These are phyloP conservation scores for Biscogniauxia sp. DNA, from an alignment of 2,329 filamentous ascomycete genomes.

Conservation along the genomic window DNA sequence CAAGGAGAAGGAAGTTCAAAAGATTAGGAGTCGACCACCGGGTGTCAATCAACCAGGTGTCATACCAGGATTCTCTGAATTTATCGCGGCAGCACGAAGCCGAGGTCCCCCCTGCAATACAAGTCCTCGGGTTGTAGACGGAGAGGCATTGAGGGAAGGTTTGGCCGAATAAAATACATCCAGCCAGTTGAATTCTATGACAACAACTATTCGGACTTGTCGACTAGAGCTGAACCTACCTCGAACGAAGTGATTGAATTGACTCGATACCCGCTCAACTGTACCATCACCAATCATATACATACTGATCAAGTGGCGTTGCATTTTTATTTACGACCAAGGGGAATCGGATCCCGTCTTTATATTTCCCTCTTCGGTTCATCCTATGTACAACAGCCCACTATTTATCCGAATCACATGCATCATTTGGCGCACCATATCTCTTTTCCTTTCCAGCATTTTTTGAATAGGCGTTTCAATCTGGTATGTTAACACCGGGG, in stretches of 20 bases:
- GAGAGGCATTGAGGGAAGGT: slow-evolving; percentile 58
- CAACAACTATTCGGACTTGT: not conserved
- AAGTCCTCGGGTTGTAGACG: slow-evolving; percentile 56
- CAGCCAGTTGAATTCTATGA: not conserved
- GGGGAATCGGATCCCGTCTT: not conserved
- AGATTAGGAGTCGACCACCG: slow-evolving; percentile 49
- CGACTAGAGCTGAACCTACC: not conserved
- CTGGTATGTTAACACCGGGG: not conserved
- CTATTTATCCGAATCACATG: not conserved
- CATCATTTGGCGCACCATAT: not conserved
- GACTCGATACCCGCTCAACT: not conserved
- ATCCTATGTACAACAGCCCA: not conserved
- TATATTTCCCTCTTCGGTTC: not conserved
- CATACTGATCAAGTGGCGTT: not conserved
- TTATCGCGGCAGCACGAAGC: slow-evolving; percentile 49
- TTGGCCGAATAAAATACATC: slow-evolving; percentile 42
- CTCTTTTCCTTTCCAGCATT: not conserved
- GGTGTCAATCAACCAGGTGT: slow-evolving; percentile 78
- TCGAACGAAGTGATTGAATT: not conserved
- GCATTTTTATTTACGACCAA: not conserved
- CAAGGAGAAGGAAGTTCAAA: slow-evolving; percentile 33
- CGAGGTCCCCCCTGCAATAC: slow-evolving; percentile 55
- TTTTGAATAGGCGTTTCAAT: not conserved
- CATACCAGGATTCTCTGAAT: slow-evolving; percentile 68
- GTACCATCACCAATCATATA: not conserved